Base-by-base conservation (phyloP, 106 monocot genomes). In the Allium fistulosum region DNA sequence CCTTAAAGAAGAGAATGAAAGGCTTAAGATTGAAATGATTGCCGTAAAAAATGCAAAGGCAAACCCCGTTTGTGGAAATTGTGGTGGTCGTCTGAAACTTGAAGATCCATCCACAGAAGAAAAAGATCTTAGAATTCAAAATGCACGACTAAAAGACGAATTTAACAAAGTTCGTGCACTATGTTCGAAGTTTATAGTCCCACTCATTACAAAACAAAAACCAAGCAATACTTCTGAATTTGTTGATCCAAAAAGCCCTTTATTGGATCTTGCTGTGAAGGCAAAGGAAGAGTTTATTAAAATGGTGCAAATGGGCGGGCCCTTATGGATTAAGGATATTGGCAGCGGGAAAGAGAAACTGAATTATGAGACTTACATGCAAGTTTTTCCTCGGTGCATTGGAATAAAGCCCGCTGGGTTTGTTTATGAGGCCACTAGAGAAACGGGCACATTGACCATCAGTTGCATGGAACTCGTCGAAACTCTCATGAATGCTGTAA, bases 271-370 rank as follows among this genome's bases (percentile, higher is more conserved):
- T 1, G 92, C 85, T 8, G 57, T 92, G 69, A 53, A 71, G 3
- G 85, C 92, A 12, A 88, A 85, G 88, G 88, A 92, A 10, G 88
- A 92, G 78, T 73, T 92, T 14, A 61, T 85, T 5, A 85, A 88
- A 71, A 71, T 88, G 80, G 85, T 80, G 8, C 88, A 80, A 65
- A 79, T 79, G 76, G 53, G 15, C 13, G 78, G 80, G 69, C 92
- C 92, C 8, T 73, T 92, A 3, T 92, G 92, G 92, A 18, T 79
- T 17, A 74, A 47, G 2, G 63, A 58, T 47, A 10, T 72, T 4
- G 80, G 76, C 7, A 69, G 65, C 17, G 81, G 77, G 1, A 61
- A 62, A 17, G 84, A 80, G 7, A 56, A 62, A 17, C 71, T 92
- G 7, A 78, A 85, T 69, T 69, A 68, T 15, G 88, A 80, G 1